A percentile compares a stretch with the other conserved stretches of the same genome.
phyloP scores from a whole-genome alignment of 768 basidiomycete genomes.

The Kwoniella sp. region DNA sequence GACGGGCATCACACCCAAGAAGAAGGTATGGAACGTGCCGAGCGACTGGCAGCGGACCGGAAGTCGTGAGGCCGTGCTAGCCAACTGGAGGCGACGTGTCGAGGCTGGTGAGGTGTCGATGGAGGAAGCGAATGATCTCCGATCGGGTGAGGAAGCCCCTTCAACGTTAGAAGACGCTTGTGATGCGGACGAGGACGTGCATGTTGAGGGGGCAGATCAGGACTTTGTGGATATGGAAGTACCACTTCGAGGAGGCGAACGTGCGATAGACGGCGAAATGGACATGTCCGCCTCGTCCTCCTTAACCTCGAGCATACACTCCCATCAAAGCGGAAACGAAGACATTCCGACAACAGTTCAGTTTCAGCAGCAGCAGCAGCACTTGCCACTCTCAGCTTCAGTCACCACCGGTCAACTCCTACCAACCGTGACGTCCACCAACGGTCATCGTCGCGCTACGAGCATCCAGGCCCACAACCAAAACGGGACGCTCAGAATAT shows the following conservation, averaged over 20 bases:
- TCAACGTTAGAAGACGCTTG: no score
- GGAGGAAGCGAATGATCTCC: background rate
- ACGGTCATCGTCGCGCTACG: background rate
- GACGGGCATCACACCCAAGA: constrained; percentile 52
- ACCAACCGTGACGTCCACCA: background rate
- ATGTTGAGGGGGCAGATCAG: background rate
- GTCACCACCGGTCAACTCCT: no score
- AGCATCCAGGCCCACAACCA: background rate
- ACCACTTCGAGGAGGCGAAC: background rate
- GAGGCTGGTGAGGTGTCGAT: background rate
- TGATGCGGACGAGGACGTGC: background rate
- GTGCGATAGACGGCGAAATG: background rate
- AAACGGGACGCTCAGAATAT: background rate
- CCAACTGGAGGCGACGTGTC: constrained; percentile 14
- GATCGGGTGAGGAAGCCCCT: no score
- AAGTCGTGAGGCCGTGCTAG: constrained; percentile 38
- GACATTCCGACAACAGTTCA: no score
- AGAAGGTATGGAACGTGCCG: constrained; percentile 49
- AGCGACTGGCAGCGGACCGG: constrained; percentile 47
- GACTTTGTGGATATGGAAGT: background rate
- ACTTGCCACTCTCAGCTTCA: background rate
- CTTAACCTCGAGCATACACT: background rate
- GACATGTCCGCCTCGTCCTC: background rate
- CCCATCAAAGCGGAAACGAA: background rate
- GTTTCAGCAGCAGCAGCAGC: no score